These are phyloP conservation scores for Krasilnikovozyma curviuscula DNA, from an alignment of 768 basidiomycete species.

Conservation along the genomic window DNA sequence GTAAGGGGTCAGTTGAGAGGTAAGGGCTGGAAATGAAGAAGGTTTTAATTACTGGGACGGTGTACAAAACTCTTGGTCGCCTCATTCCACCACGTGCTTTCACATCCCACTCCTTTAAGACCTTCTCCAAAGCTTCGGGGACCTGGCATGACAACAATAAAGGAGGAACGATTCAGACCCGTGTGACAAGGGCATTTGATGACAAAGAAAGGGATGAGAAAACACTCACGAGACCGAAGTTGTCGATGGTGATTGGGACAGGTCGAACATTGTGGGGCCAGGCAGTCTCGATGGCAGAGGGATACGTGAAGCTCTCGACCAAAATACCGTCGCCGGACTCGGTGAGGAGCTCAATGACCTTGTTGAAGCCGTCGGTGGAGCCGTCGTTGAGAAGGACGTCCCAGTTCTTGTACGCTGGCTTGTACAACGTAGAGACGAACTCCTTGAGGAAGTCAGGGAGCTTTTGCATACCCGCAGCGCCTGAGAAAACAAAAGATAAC, in stretches of 20 bases:
- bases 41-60: slow-evolving; percentile 13
- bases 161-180: too few species aligned
- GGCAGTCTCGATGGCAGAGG: slow-evolving; percentile 12
- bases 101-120: slow-evolving; percentile 33
- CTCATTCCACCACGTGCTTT: slow-evolving; percentile 28
- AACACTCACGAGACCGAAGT: slow-evolving; percentile 8
- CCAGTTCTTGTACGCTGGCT: slow-evolving; percentile 9
- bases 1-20: slow-evolving; percentile 13
- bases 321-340: slow-evolving; percentile 11
- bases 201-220: too few species aligned
- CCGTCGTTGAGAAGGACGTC: slow-evolving; percentile 12
- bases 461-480: neutral
- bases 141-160: too few species aligned
- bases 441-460: slow-evolving; percentile 6
- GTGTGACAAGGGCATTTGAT: too few species aligned
- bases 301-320: slow-evolving; percentile 10
- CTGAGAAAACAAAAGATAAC: neutral
- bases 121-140: slow-evolving; percentile 33
- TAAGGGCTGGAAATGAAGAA: slow-evolving; percentile 14
- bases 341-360: slow-evolving; percentile 11
- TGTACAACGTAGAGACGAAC: neutral
- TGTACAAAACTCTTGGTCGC: slow-evolving; percentile 36
- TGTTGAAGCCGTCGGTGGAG: slow-evolving; percentile 10
- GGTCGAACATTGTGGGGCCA: slow-evolving; percentile 12
- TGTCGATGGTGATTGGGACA: slow-evolving; percentile 9